Conservation (phyloP, 192 early-diverging fungal genomes). For the Coemansia sp. region DNA sequence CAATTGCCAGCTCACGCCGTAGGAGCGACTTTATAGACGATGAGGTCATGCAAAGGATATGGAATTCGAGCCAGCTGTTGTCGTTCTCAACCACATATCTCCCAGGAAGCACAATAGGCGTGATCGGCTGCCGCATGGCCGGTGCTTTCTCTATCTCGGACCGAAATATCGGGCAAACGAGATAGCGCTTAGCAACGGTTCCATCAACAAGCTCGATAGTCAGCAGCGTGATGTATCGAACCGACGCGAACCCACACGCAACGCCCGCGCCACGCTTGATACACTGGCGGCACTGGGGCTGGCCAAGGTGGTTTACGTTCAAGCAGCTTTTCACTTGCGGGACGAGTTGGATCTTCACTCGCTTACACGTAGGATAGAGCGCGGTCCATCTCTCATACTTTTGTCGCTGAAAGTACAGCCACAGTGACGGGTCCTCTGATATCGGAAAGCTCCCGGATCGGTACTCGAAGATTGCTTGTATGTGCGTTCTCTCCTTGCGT, state of each 20-base stretch:
- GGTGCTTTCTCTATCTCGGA: conserved; percentile 31
- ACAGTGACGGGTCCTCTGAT: conserved; percentile 24
- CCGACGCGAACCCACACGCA: conserved; percentile 17
- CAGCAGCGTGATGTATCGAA: conserved; percentile 29
- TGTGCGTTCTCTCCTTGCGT: conserved; percentile 2
- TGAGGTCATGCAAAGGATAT: conserved; percentile 35
- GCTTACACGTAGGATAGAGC: conserved; percentile 9
- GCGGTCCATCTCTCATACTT: conserved; percentile 31
- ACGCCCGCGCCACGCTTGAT: conserved; percentile 21
- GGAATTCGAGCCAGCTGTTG: conserved; percentile 35
- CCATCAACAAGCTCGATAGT: conserved; percentile 20
- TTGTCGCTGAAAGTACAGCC: conserved; percentile 19
- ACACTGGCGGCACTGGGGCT: conserved; percentile 37
- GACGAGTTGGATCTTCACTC: conserved; percentile 17
- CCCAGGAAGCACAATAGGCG: conserved; percentile 32
- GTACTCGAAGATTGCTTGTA: conserved; percentile 25
- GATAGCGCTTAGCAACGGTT: conserved; percentile 12
- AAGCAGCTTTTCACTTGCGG: conserved; percentile 20
- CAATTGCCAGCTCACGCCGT: conserved; percentile 37
- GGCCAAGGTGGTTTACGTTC: conserved; percentile 7
- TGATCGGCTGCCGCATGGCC: conserved; percentile 18
- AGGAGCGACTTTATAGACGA: conserved; percentile 38
- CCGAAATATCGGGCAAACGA: conserved; percentile 28
- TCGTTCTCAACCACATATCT: conserved; percentile 17
- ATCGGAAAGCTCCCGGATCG: conserved; percentile 8